Percentiles rank a stretch among this genome's conserved stretches.
These are phyloP conservation scores for Lenwebbia sp. DNA, from an alignment of 345 rosid species.

Conservation along the genomic window DNA sequence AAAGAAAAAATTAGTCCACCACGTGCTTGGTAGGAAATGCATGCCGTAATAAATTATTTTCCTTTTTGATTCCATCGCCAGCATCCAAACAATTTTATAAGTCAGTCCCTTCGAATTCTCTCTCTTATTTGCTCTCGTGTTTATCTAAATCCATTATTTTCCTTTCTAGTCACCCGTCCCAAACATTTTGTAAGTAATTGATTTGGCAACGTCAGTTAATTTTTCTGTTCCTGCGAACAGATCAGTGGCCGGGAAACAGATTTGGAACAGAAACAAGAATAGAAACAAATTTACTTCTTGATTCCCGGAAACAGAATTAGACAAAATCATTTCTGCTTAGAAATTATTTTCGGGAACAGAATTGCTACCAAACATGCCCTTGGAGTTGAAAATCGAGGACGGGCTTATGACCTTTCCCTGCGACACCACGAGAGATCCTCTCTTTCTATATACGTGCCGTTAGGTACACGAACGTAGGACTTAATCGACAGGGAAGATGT, in stretches of 20 bases:
- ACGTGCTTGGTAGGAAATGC: not conserved
- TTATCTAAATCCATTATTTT: not conserved
- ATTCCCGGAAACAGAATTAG: no score
- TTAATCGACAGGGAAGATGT: not conserved
- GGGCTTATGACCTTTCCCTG: not conserved
- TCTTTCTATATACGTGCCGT: not conserved
- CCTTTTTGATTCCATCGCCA: not conserved
- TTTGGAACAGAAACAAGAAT: no score
- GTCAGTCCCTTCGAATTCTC: not conserved
- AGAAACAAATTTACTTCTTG: no score
- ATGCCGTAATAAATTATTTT: not conserved
- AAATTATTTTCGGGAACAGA: no score
- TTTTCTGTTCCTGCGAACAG: no score
- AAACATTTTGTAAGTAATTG: no score
- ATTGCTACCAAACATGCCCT: no score
- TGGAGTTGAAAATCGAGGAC: not conserved
- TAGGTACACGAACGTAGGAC: not conserved
- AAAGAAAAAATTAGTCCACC: not conserved
- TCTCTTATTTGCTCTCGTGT: not conserved
- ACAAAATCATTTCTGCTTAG: no score
- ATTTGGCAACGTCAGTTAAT: no score
- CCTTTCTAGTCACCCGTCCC: not conserved
- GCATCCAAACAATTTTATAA: not conserved
- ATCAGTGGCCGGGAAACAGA: no score
- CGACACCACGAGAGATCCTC: not conserved